Evolutionary conservation across 495 filamentous ascomycete genomes (phyloP).

Genomic region (Lasiosphaeria ovina): DNA sequence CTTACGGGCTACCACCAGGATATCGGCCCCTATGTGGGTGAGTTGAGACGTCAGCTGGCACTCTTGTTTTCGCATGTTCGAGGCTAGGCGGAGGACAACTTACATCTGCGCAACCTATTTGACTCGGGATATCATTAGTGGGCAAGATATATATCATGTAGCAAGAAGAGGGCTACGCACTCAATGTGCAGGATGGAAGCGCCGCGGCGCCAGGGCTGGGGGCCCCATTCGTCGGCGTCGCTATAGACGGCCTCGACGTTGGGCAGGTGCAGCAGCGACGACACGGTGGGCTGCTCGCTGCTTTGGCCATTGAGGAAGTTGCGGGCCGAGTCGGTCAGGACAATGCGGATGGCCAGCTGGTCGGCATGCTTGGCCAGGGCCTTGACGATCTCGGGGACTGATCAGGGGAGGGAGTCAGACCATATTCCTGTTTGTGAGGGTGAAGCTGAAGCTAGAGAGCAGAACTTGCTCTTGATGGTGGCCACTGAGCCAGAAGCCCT

Average conservation of each 20-base stretch:
- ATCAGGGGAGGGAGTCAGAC: neutral
- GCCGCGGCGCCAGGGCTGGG: slow-evolving; percentile 65
- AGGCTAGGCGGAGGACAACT: neutral
- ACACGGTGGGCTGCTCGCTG: slow-evolving; percentile 63
- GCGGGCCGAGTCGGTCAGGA: slow-evolving; percentile 69
- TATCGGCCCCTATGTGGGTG: slow-evolving; percentile 55
- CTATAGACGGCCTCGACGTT: slow-evolving; percentile 70
- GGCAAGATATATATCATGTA: neutral
- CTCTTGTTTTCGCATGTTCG: neutral
- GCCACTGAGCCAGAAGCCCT: slow-evolving; percentile 60
- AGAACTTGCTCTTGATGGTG: slow-evolving; percentile 65
- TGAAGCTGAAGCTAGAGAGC: no score
- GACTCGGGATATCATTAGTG: neutral
- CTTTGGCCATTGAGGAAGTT: slow-evolving; percentile 70
- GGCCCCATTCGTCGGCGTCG: slow-evolving; percentile 78
- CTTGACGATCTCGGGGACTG: slow-evolving; percentile 65
- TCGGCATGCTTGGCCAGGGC: slow-evolving; percentile 52
- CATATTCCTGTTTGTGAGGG: neutral
- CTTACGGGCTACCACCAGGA: slow-evolving; percentile 73
- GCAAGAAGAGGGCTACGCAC: slow-evolving; percentile 47
- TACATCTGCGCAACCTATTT: slow-evolving; percentile 26
- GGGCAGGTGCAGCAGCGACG: slow-evolving; percentile 46
- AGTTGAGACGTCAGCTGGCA: neutral
- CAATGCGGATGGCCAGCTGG: slow-evolving; percentile 71
- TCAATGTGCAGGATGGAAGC: slow-evolving; percentile 81